Base-by-base conservation (phyloP, 1,139 yeast genomes). In the Hemisphaericaspora lyxosophila region DNA sequence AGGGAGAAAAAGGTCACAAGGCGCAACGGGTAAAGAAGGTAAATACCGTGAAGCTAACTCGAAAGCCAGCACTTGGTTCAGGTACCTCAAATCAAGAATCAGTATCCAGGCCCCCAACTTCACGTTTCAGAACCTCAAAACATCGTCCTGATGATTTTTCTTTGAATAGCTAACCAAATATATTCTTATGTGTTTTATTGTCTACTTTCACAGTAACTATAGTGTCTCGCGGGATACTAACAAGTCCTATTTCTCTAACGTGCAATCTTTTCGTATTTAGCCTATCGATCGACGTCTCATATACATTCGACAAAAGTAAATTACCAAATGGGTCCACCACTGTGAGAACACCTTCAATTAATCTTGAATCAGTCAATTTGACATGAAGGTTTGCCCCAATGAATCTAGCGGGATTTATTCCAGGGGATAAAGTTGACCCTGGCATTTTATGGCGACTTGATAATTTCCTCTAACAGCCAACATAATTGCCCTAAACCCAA, bases 291-390 rank as follows among this genome's bases (percentile, higher is more conserved):
- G 70, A 57, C 17, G 59, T 58, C 43, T 71, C 76, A 39, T 47
- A 56, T 3, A 61, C 66, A 42, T 67, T 59, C 11, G 69, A 58
- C 36, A 71, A 42, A 13, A 71, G 54, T 33, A 71, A 45, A 45
- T 71, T 70, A 2, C 77, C 77, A 53, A 69, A 71, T 1, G 75
- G 75, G 44, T 71, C 77, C 14, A 70, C 60, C 4, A 62, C 75
- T 1, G 74, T 64, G 30, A 71, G 53, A 3, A 65, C 51, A 2
- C 77, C 77, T 26, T 64, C 67, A 16, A 71, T 48, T 2, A 54
- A 49, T 31, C 76, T 50, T 4, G 55, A 45, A 39, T 71, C 75
- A 2, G 47, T 49, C 33, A 69, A 51, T 12, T 49, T 47, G 14
- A 71, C 48, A 32, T 56, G 54, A 26, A 71, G 49, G 28, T 47